Evolutionary conservation across 2,329 filamentous ascomycete genomes (phyloP).

Genomic region (Myotisia sp.): DNA sequence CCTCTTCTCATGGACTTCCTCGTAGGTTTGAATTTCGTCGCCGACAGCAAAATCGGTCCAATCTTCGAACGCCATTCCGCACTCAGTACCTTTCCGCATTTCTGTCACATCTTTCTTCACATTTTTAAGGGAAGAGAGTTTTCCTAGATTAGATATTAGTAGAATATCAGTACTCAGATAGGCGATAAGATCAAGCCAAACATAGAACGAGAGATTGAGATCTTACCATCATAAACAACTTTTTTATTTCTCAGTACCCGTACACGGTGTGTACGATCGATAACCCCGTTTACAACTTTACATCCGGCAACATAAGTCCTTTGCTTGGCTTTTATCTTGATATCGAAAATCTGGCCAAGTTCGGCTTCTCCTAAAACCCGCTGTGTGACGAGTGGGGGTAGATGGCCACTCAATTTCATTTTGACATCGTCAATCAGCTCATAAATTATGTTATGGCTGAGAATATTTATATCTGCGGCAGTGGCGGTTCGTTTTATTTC

Average conservation of each 20-base stretch:
- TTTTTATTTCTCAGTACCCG: conserved; percentile 58
- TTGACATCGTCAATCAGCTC: conserved; percentile 37
- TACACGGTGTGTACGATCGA: conserved; percentile 51
- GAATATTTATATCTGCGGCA: conserved; percentile 55
- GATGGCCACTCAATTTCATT: conserved; percentile 50
- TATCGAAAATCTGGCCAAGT: conserved; percentile 66
- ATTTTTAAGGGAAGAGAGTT: conserved; percentile 69
- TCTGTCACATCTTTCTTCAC: conserved; percentile 82
- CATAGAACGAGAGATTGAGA: conserved; percentile 5
- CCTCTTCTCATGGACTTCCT: conserved; percentile 64
- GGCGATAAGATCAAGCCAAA: conserved; percentile 8
- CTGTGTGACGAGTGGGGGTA: conserved; percentile 52
- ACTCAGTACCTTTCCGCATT: conserved; percentile 87
- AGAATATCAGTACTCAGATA: not conserved
- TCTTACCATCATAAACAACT: conserved; percentile 68
- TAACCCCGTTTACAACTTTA: conserved; percentile 65
- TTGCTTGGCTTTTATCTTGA: conserved; percentile 58
- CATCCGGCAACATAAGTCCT: conserved; percentile 72
- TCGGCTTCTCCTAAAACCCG: conserved; percentile 80
- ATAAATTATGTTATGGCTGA: conserved; percentile 61
- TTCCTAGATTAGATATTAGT: conserved; percentile 40
- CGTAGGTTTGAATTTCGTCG: conserved; percentile 77
- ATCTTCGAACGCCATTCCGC: conserved; percentile 68
- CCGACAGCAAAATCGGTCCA: conserved; percentile 68
- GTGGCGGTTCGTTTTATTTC: conserved; percentile 58